Evolutionary conservation across 75 land plant species (phyloP), one percentile per base, ranked within the genome.

Genomic region (Cryptomeria japonica): DNA sequence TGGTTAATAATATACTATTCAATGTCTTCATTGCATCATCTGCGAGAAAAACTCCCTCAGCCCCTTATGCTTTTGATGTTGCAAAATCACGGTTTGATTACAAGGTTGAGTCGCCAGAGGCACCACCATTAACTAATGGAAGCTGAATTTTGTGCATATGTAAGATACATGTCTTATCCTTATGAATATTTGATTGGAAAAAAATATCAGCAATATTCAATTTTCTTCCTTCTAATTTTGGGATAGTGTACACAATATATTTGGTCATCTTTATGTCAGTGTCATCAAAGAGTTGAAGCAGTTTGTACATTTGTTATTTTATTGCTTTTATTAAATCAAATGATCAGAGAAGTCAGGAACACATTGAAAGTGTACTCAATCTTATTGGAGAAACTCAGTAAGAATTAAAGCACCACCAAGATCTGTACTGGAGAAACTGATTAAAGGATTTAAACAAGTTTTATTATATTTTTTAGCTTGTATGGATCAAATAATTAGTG

Each of bases 1-100:
- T 88, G 22, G 37, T 88, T 36, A 88, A 84, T 51, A 88, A 88
- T 80, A 37, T 88, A 32, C 70, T 85, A 11, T 88, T 58, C 87
- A 22, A 72, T 25, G 16, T 68, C 1, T 85, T 88, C 25, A 18
- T 88, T 22, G 89, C 31, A n/a, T 68, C 89, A n/a, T 38, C 88
- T 79, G 64, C 15, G 37, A 32, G 37, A 2, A 32, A 73, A 34
- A 73, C 12, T 3, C 0, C 15, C 2, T 11, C 77, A 31, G 2
- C 77, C 15, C 77, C 37, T 32, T 73, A 34, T 12, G 32, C 12
- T 73, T 73, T 34, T 34, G 37, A 73, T 73, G 32, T 15, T 73
- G 13, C 77, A 73, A 73, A 73, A 73, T 34, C 37, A 73, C 36
- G 15, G 14, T 34, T 73, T 11, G 37, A 37, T 14, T 73, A 73